These are phyloP conservation scores for Tilletiaria anomala DNA, from an alignment of 1,284 basidiomycete species.

Conservation along the genomic window DNA sequence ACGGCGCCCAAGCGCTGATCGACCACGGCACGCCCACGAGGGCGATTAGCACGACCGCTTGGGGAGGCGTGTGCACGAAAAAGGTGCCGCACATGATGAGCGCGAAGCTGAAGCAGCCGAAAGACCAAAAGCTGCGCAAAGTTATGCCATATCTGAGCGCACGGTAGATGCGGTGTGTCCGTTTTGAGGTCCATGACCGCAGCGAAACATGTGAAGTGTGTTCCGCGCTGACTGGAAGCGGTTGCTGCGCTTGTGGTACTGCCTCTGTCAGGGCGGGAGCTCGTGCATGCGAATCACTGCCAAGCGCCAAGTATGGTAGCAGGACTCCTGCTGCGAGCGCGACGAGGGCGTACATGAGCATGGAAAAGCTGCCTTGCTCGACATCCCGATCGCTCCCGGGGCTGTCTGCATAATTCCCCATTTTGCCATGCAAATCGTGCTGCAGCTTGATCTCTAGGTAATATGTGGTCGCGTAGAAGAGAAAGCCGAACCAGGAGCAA, in stretches of 20 bases:
- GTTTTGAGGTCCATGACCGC: too few relatives aligned
- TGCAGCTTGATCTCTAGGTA: conserved; percentile 71
- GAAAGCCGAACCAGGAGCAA: conserved; percentile 55
- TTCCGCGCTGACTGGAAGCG: too few relatives aligned
- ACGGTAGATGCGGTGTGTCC: too few relatives aligned
- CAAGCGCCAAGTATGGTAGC: conserved; percentile 24
- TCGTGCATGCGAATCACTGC: conserved; percentile 4
- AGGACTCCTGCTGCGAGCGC: conserved; percentile 16
- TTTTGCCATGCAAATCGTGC: too few relatives aligned
- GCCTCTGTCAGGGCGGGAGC: too few relatives aligned
- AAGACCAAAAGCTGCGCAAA: conserved; percentile 29
- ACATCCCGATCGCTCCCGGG: conserved; percentile 13
- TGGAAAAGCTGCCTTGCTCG: conserved; percentile 25
- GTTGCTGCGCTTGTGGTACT: too few relatives aligned
- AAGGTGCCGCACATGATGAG: conserved; percentile 18
- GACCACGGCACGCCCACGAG: conserved; percentile 35
- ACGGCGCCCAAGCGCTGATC: conserved; percentile 35
- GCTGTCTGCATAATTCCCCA: too few relatives aligned
- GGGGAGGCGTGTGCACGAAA: conserved; percentile 9
- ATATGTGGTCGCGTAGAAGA: conserved; percentile 59
- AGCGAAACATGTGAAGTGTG: too few relatives aligned
- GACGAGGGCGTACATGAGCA: conserved; percentile 30
- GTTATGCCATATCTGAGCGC: conserved; percentile 14
- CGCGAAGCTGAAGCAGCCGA: conserved; percentile 11
- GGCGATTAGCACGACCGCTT: conserved; percentile 20